These are phyloP conservation scores for Phytophthora quininea DNA, from an alignment of 352 stramenopile species.

Conservation along the genomic window DNA sequence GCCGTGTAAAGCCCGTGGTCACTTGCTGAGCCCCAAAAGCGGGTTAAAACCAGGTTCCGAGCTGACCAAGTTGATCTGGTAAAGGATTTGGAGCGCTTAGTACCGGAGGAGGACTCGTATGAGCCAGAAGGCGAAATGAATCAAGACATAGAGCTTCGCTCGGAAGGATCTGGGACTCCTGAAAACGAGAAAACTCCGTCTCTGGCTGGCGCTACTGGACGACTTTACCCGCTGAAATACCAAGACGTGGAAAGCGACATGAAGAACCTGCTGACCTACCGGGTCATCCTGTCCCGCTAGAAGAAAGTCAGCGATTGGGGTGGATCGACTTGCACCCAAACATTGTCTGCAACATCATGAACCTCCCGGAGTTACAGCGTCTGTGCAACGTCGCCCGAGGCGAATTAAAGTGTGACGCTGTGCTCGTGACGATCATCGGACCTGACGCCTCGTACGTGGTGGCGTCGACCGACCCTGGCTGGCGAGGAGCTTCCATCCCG, in stretches of 20 bases:
- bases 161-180: conserved; percentile 7
- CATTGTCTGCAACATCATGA: conserved; percentile 45
- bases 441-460: conserved; percentile 44
- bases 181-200: conserved; percentile 13
- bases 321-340: conserved; percentile 42
- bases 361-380: conserved; percentile 65
- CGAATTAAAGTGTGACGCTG: conserved; percentile 55
- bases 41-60: conserved; percentile 21
- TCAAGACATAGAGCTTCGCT: conserved; percentile 9
- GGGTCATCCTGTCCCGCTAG: conserved; percentile 38
- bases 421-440: conserved; percentile 57
- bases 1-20: conserved; percentile 38
- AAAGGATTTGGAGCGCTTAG: conserved; percentile 22
- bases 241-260: conserved; percentile 10
- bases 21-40: conserved; percentile 44
- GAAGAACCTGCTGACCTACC: conserved; percentile 26
- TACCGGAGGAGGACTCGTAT: conserved; percentile 25
- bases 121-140: conserved; percentile 5
- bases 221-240: conserved; percentile 46
- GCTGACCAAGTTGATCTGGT: conserved; percentile 22
- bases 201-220: conserved; percentile 34
- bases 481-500: conserved; percentile 34
- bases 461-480: conserved; percentile 46
- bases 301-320: conserved; percentile 46
- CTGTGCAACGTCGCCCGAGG: conserved; percentile 59